Evolutionary conservation across 768 basidiomycete species (phyloP), one percentile per base, ranked within the genome.

Genomic region (Pseudohyphozyma bogoriensis): DNA sequence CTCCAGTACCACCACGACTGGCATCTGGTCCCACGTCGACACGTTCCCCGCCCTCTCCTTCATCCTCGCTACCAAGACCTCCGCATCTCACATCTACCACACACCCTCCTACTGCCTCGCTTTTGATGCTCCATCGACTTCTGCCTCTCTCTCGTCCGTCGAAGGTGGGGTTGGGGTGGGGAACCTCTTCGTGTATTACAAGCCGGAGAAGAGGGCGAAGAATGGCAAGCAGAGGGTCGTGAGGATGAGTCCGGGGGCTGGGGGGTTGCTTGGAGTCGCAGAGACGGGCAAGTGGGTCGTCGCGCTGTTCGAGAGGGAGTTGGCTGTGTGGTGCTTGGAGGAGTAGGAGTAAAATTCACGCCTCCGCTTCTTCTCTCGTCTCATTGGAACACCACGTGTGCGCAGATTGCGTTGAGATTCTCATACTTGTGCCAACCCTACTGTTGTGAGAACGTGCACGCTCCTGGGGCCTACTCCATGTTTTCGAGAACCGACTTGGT

Each of bases 1-100:
- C 58, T 35, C 72, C 20, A 49, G 66, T 61, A 18, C 64, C 32
- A 42, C 71, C 46, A 13, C 73, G 24, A 49, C 64, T 24, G 53
- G 37, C 10, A 62, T 60, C 33, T 93, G 87, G 90, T 77, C 69
- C 53, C 93, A 99, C 72, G 74, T 75, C 6, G 78, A 82, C n/a
- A 96, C 93, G 0, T 91, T 82, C 73, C 83, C 86, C 24, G 93
- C 91, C 0, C 79, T 99, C 29, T 81, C 89, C 1, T 99, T 96
- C 71, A 93, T 99, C 42, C 78, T 99, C 52, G 89, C 89, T 0
- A 91, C 96, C 67, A 92, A 96, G 73, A 83, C 83, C 60, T 88
- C 96, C 72, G 83, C 86, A 1, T 82, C 89, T 24, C 90, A 92
- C 75, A 87, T 87, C 2, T 81, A 85, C 69, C 90, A 96, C 69